Evolutionary conservation across 2,329 filamentous ascomycete species (phyloP).

Genomic region (Aspergillus sp.): DNA sequence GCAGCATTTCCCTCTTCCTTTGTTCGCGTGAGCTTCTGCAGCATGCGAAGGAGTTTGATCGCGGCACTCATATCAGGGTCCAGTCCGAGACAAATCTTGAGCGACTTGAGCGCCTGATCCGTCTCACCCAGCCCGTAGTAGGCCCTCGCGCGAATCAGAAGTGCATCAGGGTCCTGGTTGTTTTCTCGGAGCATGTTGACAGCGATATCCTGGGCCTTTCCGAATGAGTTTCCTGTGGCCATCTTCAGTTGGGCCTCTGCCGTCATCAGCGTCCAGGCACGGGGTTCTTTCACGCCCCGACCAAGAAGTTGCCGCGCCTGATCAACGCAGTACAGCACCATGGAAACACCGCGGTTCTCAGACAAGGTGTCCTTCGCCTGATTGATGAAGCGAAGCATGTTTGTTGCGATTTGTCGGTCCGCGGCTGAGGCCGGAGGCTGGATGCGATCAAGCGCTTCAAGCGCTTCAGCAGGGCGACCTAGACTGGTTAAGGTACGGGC

Average conservation of each 20-base stretch:
- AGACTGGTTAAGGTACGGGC: conserved; percentile 87
- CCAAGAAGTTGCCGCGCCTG: conserved; percentile 83
- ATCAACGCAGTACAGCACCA: conserved; percentile 89
- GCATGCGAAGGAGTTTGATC: conserved; percentile 81
- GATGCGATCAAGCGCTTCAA: conserved; percentile 78
- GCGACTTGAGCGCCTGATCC: conserved; percentile 88
- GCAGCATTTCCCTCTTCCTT: conserved; percentile 90
- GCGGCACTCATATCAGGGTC: conserved; percentile 90
- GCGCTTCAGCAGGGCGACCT: conserved; percentile 81
- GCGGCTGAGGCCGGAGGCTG: conserved; percentile 77
- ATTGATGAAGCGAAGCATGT: conserved; percentile 79
- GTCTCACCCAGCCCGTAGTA: conserved; percentile 92
- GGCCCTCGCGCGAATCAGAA: conserved; percentile 83
- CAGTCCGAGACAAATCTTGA: conserved; percentile 82
- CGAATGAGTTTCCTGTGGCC: conserved; percentile 82
- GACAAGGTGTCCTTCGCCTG: conserved; percentile 76
- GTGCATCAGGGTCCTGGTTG: conserved; percentile 86
- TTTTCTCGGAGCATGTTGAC: conserved; percentile 84
- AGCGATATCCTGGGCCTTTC: conserved; percentile 88
- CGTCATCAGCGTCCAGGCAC: conserved; percentile 91
- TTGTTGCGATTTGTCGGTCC: conserved; percentile 77
- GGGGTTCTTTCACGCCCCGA: conserved; percentile 70
- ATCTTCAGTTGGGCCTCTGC: conserved; percentile 92
- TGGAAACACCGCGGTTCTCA: conserved; percentile 76
- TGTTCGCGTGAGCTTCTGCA: conserved; percentile 88